Evolutionary conservation across 140 eudicot genomes (phyloP), one percentile per base, ranked within the genome.

Genomic region (Senecio squalidus): DNA sequence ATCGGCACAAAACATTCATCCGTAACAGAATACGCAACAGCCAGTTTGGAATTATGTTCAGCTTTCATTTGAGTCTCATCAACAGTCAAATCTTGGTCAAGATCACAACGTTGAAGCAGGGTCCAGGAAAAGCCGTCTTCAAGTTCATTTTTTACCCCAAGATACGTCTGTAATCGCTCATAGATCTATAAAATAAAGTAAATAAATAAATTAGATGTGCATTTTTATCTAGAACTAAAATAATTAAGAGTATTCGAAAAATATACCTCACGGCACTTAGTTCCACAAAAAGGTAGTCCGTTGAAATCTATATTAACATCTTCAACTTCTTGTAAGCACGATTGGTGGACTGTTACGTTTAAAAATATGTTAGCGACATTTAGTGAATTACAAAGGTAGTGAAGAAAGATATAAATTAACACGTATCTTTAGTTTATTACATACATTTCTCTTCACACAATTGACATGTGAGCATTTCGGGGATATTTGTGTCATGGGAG

Each of bases 1-100:
- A 88, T 80, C 20, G 99, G 99, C 58, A 82, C 44, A 72, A 93
- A 93, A 60, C 99, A 93, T 74, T 93, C 99, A 59, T 93, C 85
- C 96, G 88, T 79, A 14, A 93, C 68, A 30, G 83, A 69, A 45
- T 72, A 81, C 51, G 96, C 99, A 67, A 93, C 76, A 55, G 94
- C 96, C 66, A 93, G 70, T 74, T 88, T 93, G 40, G 96, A 78
- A 75, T 87, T 84, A 63, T 71, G 36, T 78, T 84, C 88, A 31
- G 88, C 60, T 34, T 73, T 77, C 23, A 43, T 60, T 41, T 75
- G 63, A 51, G 54, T 67, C 41, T 45, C 65, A 33, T 5, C 23
- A 62, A 18, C 46, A 6, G 70, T 34, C 21, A 58, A 33, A 70
- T 83, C 81, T 52, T 69, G 68, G 59, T 58, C 60, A 36, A 82